Evolutionary conservation across 768 basidiomycete species (phyloP).

Genomic region (Boletus subcaerulescens): DNA sequence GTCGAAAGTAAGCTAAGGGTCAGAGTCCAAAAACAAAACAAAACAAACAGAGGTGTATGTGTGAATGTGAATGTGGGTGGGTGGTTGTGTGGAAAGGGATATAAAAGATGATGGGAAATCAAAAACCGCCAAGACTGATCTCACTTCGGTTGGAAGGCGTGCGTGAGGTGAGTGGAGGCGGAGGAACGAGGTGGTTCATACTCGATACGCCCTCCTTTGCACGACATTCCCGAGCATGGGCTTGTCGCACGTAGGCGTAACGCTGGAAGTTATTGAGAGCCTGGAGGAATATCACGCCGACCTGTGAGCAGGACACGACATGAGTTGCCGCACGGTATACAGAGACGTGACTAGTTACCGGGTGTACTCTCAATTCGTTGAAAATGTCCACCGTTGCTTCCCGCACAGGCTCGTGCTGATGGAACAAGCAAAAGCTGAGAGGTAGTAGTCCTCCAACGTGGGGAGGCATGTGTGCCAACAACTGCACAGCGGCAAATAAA

Average conservation of each 20-base stretch:
- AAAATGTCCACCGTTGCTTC: conserved; percentile 83
- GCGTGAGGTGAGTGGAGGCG: conserved; percentile 30
- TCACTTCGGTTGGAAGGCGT: conserved; percentile 48
- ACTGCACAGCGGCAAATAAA: conserved; percentile 40
- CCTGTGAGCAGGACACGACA: conserved; percentile 44
- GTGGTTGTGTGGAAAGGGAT: no score
- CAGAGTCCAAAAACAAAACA: background rate
- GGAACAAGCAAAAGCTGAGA: conserved; percentile 87
- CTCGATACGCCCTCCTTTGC: conserved; percentile 26
- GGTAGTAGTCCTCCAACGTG: conserved; percentile 82
- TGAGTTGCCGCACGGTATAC: background rate
- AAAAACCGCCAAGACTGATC: conserved; percentile 38
- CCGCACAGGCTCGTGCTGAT: conserved; percentile 73
- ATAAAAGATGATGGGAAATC: conserved; percentile 1
- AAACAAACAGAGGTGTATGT: background rate
- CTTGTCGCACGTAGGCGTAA: conserved; percentile 83
- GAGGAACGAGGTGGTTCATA: conserved; percentile 34
- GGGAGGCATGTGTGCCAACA: conserved; percentile 74
- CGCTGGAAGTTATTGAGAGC: conserved; percentile 86
- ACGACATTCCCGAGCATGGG: conserved; percentile 59
- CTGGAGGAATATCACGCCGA: conserved; percentile 75
- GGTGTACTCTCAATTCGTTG: conserved; percentile 69
- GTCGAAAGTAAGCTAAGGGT: conserved; percentile 29
- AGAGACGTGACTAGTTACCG: conserved; percentile 48
- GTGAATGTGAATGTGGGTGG: no score